Conservation (phyloP, 192 early-diverging fungal species). For the Anaeromyces robustus region DNA sequence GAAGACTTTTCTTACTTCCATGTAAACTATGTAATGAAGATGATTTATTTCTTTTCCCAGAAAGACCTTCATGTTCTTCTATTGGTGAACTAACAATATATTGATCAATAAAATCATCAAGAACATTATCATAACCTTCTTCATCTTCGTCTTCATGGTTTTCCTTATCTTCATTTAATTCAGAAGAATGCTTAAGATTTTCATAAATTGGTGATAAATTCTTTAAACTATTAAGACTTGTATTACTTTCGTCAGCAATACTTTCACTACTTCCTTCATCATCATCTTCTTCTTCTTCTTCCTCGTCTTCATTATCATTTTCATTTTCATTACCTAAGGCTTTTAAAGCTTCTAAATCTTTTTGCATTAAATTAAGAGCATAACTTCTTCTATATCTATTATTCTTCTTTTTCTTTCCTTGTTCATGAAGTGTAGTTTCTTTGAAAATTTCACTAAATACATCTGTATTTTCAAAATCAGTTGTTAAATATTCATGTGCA, state of each 20-base stretch:
- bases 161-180: background rate
- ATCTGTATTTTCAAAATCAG: background rate
- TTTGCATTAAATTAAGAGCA: background rate
- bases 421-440: background rate
- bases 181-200: background rate
- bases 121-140: background rate
- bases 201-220: background rate
- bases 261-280: background rate
- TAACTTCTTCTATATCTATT: background rate
- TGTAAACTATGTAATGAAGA: background rate
- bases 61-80: background rate
- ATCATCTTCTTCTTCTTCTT: background rate
- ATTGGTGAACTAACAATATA: background rate
- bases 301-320: background rate
- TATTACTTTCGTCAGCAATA: background rate
- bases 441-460: background rate
- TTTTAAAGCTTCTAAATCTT: background rate
- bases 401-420: background rate
- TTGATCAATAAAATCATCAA: background rate
- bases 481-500: conserved; percentile 10
- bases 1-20: background rate
- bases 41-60: background rate
- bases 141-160: background rate
- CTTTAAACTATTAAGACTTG: background rate
- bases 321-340: background rate